phyloP scores from a whole-genome alignment of 2,329 filamentous ascomycete species.

The Alternaria postmessia region DNA sequence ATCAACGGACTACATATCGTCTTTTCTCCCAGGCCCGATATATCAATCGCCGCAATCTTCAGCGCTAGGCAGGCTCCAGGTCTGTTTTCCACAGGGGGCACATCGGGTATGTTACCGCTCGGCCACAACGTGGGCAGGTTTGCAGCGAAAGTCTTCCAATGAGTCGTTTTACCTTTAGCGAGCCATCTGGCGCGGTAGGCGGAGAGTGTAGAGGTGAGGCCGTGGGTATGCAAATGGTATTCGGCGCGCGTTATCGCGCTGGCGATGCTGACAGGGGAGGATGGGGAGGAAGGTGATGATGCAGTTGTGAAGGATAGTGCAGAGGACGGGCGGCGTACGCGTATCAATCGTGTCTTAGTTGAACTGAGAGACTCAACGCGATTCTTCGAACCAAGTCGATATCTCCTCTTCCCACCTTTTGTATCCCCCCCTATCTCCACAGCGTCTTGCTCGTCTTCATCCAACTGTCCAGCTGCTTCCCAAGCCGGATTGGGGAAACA shows the following conservation, averaged over 20 bases:
- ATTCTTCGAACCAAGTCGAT: no score
- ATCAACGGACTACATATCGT: background rate
- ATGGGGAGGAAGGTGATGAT: no score
- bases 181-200: background rate
- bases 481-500: background rate
- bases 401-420: background rate
- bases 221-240: background rate
- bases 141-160: background rate
- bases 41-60: background rate
- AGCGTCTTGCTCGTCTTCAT: background rate
- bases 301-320: fast-evolving
- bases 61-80: background rate
- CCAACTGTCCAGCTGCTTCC: no score
- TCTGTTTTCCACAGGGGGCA: background rate
- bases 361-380: background rate
- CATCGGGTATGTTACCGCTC: background rate
- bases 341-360: background rate
- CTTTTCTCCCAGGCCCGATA: background rate
- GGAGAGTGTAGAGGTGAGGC: background rate
- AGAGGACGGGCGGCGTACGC: background rate
- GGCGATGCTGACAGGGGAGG: background rate
- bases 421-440: fast-evolving
- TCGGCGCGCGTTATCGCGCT: background rate
- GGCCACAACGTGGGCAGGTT: background rate
- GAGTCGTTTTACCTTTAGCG: background rate